phyloP scores from a whole-genome alignment of 2,329 filamentous ascomycete species.

The Curvularia sp. region DNA sequence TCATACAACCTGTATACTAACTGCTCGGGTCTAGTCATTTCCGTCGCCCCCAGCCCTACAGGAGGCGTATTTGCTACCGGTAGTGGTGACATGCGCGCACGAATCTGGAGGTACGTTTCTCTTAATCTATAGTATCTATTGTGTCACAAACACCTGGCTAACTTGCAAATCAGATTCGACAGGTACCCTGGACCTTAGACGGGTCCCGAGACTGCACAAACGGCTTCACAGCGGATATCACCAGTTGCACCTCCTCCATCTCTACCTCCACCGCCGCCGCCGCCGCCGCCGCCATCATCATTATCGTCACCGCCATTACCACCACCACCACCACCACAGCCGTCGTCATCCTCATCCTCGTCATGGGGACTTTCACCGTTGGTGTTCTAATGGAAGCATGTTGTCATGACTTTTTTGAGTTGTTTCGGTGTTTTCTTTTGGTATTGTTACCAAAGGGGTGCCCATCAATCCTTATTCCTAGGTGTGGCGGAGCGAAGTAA shows the following conservation, averaged over 20 bases:
- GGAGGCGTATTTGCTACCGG: conserved; percentile 93
- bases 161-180: conserved; percentile 38
- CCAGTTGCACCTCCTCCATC: not conserved
- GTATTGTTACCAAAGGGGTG: not conserved
- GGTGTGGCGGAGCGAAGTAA: not conserved
- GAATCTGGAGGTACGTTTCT: conserved; percentile 81
- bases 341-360: not conserved
- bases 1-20: not conserved
- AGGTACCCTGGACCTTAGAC: conserved; percentile 44
- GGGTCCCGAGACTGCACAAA: not conserved
- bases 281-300: not conserved
- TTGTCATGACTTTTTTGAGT: not conserved
- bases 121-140: not conserved
- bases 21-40: conserved; percentile 71
- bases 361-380: not conserved
- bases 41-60: conserved; percentile 89
- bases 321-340: not conserved
- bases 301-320: too few relatives aligned
- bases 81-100: conserved; percentile 95
- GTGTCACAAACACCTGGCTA: conserved; percentile 8
- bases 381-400: not conserved
- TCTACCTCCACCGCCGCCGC: not conserved
- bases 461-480: not conserved
- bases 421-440: conserved; percentile 3
- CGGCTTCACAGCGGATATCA: not conserved